Evolutionary conservation across 805 yeast genomes (phyloP), one percentile per base, ranked within the genome.

Genomic region (Teunomyces cretensis): DNA sequence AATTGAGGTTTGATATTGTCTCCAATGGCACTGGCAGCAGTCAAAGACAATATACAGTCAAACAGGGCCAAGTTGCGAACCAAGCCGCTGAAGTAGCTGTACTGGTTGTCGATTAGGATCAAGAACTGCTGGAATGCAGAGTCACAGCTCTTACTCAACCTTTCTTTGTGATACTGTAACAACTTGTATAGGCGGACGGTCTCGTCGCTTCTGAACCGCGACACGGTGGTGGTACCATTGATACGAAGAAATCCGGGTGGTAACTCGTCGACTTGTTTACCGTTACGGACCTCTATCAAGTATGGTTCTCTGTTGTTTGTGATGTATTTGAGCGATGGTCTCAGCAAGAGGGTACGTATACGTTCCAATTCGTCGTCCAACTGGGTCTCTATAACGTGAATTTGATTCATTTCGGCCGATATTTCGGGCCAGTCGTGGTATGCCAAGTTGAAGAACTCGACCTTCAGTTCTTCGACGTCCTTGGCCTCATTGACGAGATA

Each of bases 201-300:
- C 26, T 62, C 66, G 0, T 96, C 88, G 0, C 96, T 73, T 47
- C 90, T 70, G 61, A 80, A 91, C 46, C 98, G 68, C 2, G 89
- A 78, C 1, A 88, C 83, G 1, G 81, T 62, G 49, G 81, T 71
- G 39, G 95, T 78, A 7, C 85, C 85, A 54, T 79, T 85, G 22
- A 87, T 78, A 53, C 88, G 85, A 9, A 84, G 65, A 96, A 97
- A 92, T 42, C 79, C 81, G 2, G 68, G 54, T 0, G 98, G 98
- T 1, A 91, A 63, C 1, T 67, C 62, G 35, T 77, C 78, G 1
- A 76, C 70, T 36, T 78, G 78, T 9, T 76, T 64, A 1, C 69
- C 70, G 49, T 83, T 82, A 36, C 88, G 68, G 0, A 92, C 83
- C 55, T 91, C 97, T 16, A 94, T 75, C 39, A 91, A 67, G 56